These are phyloP conservation scores for Ceratocystis destructans DNA, from an alignment of 2,329 filamentous ascomycete species.

Conservation along the genomic window DNA sequence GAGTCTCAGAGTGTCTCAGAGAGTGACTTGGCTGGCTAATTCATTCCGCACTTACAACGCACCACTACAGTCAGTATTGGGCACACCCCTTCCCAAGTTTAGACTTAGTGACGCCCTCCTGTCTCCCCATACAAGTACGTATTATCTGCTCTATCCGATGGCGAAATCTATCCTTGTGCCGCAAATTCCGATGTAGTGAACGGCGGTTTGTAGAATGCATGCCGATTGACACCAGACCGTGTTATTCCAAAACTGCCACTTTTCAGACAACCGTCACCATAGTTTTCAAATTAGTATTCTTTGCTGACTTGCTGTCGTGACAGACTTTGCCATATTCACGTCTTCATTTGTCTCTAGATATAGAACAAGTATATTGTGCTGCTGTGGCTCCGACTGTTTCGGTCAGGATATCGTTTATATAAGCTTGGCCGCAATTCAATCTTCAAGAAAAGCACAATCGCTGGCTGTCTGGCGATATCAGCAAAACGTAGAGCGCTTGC, in stretches of 20 bases:
- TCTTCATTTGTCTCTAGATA: too few relatives aligned
- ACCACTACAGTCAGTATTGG: background rate
- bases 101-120: background rate
- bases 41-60: background rate
- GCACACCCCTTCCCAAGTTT: background rate
- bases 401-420: too few relatives aligned
- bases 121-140: background rate
- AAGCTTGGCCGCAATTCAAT: background rate
- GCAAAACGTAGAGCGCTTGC: background rate
- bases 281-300: too few relatives aligned
- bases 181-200: background rate
- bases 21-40: background rate
- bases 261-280: too few relatives aligned
- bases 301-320: too few relatives aligned
- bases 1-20: constrained; percentile 5
- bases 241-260: too few relatives aligned
- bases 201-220: background rate
- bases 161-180: background rate
- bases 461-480: background rate
- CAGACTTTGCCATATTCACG: too few relatives aligned
- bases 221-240: background rate
- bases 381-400: too few relatives aligned
- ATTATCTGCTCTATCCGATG: background rate
- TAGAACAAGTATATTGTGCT: too few relatives aligned
- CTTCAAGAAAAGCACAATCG: background rate